phyloP scores from a whole-genome alignment of 2,329 filamentous ascomycete genomes.

The Trichoderma semiorbis region DNA sequence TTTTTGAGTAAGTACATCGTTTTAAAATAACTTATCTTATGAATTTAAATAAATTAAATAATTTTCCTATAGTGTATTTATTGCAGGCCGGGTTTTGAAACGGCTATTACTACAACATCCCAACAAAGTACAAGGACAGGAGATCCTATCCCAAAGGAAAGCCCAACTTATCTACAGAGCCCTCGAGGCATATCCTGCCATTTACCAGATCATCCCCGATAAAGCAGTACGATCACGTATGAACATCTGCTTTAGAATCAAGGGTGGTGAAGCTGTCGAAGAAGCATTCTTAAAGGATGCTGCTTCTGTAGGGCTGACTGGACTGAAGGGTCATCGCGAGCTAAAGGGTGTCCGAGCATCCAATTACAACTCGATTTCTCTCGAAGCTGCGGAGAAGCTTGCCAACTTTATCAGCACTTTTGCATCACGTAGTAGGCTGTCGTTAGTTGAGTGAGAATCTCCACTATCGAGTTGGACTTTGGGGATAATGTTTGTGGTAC shows the following conservation, averaged over 20 bases:
- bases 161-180: slow-evolving; percentile 73
- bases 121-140: slow-evolving; percentile 71
- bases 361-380: slow-evolving; percentile 83
- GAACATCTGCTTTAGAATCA: slow-evolving; percentile 86
- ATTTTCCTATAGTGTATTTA: slow-evolving; percentile 61
- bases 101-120: slow-evolving; percentile 61
- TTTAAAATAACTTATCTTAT: background rate
- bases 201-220: slow-evolving; percentile 74
- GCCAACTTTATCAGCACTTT: slow-evolving; percentile 59
- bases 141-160: slow-evolving; percentile 71
- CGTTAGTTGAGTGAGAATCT: no score
- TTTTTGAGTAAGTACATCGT: slow-evolving; percentile 65
- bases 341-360: slow-evolving; percentile 82
- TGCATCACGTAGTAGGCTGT: slow-evolving; percentile 29
- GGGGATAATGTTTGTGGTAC: no score
- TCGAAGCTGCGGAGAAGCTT: slow-evolving; percentile 65
- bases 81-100: slow-evolving; percentile 84
- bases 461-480: no score
- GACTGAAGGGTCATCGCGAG: slow-evolving; percentile 77
- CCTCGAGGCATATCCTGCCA: slow-evolving; percentile 67
- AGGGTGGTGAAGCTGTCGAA: slow-evolving; percentile 63
- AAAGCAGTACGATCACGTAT: slow-evolving; percentile 77
- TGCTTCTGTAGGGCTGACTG: slow-evolving; percentile 65
- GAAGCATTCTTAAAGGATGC: slow-evolving; percentile 63
- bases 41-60: background rate